Evolutionary conservation across 2,329 filamentous ascomycete genomes (phyloP), one percentile per base, ranked within the genome.

Genomic region (Westerdykella aurantiaca): DNA sequence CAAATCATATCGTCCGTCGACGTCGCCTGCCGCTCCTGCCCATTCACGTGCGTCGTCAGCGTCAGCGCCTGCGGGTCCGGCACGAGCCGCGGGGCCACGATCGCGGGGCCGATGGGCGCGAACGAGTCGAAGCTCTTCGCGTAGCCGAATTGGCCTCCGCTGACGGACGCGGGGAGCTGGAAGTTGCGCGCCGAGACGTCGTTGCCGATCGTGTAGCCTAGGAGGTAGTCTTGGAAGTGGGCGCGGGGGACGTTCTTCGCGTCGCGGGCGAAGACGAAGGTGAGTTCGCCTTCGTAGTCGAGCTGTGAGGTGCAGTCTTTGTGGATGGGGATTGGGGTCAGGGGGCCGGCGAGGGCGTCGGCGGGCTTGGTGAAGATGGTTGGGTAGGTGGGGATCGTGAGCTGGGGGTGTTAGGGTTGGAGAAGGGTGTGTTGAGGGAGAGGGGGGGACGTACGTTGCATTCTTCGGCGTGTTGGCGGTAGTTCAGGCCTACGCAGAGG

Each of bases 201-300:
- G 64, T 84, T 85, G 54, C 74, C 73, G 17, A 74, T 73, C 0
- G 79, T 81, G 58, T 85, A 85, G 22, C 81, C 81, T 2, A 84
- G 73, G 4, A 85, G 72, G 53, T 83, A 81, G 49, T 76, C 71
- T 40, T 79, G 57, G 5, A 79, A 79, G 22, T 82, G 72, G 0
- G 68, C 70, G 51, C 80, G 77, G 37, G 71, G 66, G 9, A 64
- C 51, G 49, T 68, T 66, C 38, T 67, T 67, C 42, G 53, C 59
- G 50, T 64, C 61, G 11, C 50, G 49, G 31, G 55, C 51, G 39
- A 68, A 60, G 33, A 68, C 43, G 37, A 67, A 47, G 42, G 62
- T 65, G 34, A 68, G 61, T 47, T 68, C 64, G 48, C 63, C 63
- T 55, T 68, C 64, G 48, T 68, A 68, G 52, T 68, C 64, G 21